A percentile compares a stretch with the other conserved stretches of the same genome.
Conservation (phyloP, 345 rosid genomes). For the Camelina sativa region DNA sequence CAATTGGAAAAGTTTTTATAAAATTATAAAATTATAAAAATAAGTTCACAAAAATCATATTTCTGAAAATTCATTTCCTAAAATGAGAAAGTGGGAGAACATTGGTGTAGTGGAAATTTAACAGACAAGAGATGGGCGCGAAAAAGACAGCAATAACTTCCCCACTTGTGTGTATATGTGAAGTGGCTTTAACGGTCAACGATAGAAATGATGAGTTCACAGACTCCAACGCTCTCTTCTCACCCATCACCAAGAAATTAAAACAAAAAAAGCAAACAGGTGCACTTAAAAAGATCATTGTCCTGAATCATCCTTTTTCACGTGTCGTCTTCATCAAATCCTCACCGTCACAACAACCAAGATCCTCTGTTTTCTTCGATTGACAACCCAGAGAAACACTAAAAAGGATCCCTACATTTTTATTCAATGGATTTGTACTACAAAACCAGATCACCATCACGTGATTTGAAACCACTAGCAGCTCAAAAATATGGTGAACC, state of each 20-base stretch:
- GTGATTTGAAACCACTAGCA: slow-evolving; percentile 45
- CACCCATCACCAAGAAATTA: slow-evolving; percentile 34
- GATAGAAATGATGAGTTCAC: slow-evolving; percentile 42
- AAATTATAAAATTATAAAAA: too few species aligned
- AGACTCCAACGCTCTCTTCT: slow-evolving; percentile 37
- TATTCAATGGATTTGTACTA: slow-evolving; percentile 42
- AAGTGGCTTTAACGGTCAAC: slow-evolving; percentile 41
- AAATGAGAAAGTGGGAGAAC: slow-evolving; percentile 8
- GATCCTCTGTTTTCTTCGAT: slow-evolving; percentile 31
- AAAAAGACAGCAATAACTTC: slow-evolving; percentile 40
- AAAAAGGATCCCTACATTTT: slow-evolving; percentile 10
- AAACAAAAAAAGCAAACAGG: slow-evolving; percentile 22
- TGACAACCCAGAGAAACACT: slow-evolving; percentile 42
- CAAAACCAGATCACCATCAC: slow-evolving; percentile 40
- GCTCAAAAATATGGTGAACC: slow-evolving; percentile 13
- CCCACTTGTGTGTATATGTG: slow-evolving; percentile 29
- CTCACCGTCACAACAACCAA: slow-evolving; percentile 45
- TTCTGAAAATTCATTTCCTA: too few species aligned
- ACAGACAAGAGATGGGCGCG: slow-evolving; percentile 41
- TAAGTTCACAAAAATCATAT: too few species aligned
- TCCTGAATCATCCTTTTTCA: slow-evolving; percentile 42
- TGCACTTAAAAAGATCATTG: slow-evolving; percentile 32
- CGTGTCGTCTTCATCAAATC: slow-evolving; percentile 53
- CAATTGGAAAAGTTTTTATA: not conserved
- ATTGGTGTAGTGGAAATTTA: slow-evolving; percentile 18